Evolutionary conservation across 2,329 filamentous ascomycete species (phyloP).

Genomic region (Clonostachys rosea): DNA sequence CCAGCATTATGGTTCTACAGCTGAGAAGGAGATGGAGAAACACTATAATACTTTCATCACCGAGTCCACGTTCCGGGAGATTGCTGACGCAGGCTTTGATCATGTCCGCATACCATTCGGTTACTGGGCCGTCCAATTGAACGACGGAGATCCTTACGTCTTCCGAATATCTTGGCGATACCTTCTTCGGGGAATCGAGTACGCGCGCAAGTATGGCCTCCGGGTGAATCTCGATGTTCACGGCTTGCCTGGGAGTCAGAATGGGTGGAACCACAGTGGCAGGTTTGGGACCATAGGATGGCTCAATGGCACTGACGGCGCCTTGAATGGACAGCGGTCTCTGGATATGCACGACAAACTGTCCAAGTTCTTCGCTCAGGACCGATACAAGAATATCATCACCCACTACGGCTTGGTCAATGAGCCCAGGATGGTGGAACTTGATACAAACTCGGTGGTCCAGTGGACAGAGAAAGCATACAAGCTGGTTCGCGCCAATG

Average conservation of each 20-base stretch:
- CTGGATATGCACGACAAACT: constrained; percentile 84
- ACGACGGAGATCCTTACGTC: constrained; percentile 83
- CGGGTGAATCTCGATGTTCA: constrained; percentile 92
- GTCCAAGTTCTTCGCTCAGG: constrained; percentile 88
- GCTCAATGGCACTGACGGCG: constrained; percentile 86
- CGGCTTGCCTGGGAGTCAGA: constrained; percentile 87
- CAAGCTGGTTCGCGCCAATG: constrained; percentile 69
- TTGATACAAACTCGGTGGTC: constrained; percentile 64
- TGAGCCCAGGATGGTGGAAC: constrained; percentile 81
- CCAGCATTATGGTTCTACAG: constrained; percentile 60
- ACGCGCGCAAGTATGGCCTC: constrained; percentile 85
- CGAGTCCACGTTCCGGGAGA: constrained; percentile 78
- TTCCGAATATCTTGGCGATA: constrained; percentile 89
- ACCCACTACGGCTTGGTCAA: constrained; percentile 93
- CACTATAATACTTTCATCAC: constrained; percentile 90
- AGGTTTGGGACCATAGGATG: constrained; percentile 76
- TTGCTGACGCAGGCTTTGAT: constrained; percentile 83
- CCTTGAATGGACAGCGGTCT: constrained; percentile 72
- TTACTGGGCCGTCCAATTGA: constrained; percentile 90
- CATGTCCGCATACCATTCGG: constrained; percentile 95
- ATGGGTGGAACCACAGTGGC: constrained; percentile 97
- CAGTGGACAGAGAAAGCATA: constrained; percentile 77
- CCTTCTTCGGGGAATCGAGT: constrained; percentile 87
- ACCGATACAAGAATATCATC: constrained; percentile 87
- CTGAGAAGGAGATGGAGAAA: constrained; percentile 70